These are phyloP conservation scores for Lotmaria passim DNA, from an alignment of 208 protist genomes.

Conservation along the genomic window DNA sequence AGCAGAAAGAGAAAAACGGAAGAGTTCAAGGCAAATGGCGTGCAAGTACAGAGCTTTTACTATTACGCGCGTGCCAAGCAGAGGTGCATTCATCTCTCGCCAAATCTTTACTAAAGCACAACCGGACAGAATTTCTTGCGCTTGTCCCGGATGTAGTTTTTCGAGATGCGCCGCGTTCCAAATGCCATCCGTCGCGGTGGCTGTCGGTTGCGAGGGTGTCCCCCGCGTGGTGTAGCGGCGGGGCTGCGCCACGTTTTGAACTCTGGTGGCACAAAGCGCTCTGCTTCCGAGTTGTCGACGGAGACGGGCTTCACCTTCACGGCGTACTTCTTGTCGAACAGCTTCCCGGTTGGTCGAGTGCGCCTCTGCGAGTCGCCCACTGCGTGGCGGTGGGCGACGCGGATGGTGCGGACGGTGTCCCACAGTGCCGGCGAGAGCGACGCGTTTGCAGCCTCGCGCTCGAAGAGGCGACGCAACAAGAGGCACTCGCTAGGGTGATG, in stretches of 20 bases:
- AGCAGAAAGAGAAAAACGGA: no score
- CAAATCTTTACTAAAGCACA: slow-evolving; percentile 17
- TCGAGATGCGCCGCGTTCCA: slow-evolving; percentile 77
- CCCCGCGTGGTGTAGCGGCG: slow-evolving; percentile 44
- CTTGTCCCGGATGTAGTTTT: slow-evolving; percentile 78
- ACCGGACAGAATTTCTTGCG: slow-evolving; percentile 47
- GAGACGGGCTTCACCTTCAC: slow-evolving; percentile 64
- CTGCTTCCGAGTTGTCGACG: slow-evolving; percentile 50
- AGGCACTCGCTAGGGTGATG: slow-evolving; percentile 59
- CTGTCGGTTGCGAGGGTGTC: slow-evolving; percentile 27
- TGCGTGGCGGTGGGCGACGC: slow-evolving; percentile 55
- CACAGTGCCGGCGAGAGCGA: slow-evolving; percentile 60
- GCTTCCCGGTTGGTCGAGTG: slow-evolving; percentile 25
- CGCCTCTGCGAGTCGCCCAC: slow-evolving; percentile 15
- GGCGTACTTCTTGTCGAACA: slow-evolving; percentile 58
- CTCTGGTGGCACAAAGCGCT: slow-evolving; percentile 70
- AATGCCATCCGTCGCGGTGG: slow-evolving; percentile 52
- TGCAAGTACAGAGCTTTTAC: no score
- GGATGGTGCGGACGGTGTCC: slow-evolving; percentile 66
- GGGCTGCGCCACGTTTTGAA: slow-evolving; percentile 79
- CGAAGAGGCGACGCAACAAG: slow-evolving; percentile 66
- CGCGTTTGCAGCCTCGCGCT: slow-evolving; percentile 43
- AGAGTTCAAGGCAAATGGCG: no score
- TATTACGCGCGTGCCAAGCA: no score
- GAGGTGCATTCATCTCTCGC: neutral